Conservation (phyloP, 2,329 filamentous ascomycete genomes). For the Dactylella cylindrospora region DNA sequence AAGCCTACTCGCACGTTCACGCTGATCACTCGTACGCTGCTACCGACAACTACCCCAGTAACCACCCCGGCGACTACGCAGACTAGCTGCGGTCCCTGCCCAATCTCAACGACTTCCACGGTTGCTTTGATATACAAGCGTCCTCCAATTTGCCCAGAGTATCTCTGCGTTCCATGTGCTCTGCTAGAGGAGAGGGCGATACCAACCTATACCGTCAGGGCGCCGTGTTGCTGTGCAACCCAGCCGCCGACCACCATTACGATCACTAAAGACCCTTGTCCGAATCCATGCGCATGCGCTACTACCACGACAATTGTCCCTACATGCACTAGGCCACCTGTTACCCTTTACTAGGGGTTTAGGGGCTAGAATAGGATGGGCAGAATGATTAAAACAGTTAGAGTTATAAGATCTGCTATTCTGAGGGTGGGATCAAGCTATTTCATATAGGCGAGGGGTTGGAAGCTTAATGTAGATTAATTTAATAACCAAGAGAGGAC, state of each 20-base stretch:
- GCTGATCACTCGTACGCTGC: conserved; percentile 7
- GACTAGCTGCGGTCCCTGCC: conserved; percentile 16
- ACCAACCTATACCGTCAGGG: conserved; percentile 16
- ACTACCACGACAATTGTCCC: conserved; percentile 31
- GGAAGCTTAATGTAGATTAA: no score
- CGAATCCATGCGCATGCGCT: conserved; percentile 22
- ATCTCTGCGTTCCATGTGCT: conserved; percentile 13
- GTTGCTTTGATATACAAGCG: conserved; percentile 20
- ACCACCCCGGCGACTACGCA: not conserved
- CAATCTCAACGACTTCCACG: conserved; percentile 15
- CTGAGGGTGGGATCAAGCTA: no score
- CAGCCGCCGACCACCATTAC: conserved; percentile 21
- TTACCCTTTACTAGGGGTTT: not conserved
- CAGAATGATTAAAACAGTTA: not conserved
- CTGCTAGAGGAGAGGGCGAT: not conserved
- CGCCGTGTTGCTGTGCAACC: conserved; percentile 28
- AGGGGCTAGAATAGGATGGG: not conserved
- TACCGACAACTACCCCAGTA: conserved; percentile 1
- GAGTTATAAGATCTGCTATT: no score
- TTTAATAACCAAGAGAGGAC: no score
- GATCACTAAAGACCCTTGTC: conserved; percentile 17
- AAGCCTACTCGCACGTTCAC: conserved; percentile 5
- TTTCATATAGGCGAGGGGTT: no score
- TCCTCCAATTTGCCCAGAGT: conserved; percentile 28
- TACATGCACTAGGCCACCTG: conserved; percentile 9